phyloP scores from a whole-genome alignment of 805 yeast species.

The Saccharomycopsis sp. region DNA sequence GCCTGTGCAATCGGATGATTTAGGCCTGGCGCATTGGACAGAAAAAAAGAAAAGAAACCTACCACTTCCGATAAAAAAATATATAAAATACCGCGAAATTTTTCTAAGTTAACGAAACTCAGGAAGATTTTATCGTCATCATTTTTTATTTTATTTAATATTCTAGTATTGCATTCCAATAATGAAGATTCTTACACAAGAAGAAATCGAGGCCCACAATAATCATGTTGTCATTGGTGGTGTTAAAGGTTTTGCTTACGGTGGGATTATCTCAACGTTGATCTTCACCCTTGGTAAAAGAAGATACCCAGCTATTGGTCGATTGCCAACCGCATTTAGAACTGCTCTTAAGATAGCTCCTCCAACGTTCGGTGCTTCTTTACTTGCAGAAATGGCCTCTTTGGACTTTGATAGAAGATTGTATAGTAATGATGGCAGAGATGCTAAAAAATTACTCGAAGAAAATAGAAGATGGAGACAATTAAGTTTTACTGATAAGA shows the following conservation, averaged over 20 bases:
- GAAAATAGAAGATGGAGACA: constrained; percentile 46
- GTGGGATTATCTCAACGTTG: constrained; percentile 49
- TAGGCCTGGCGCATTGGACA: no score
- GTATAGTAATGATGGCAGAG: constrained; percentile 42
- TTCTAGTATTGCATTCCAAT: no score
- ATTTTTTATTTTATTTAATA: no score
- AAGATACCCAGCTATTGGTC: constrained; percentile 37
- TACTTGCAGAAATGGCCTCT: constrained; percentile 68
- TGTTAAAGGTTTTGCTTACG: constrained; percentile 49
- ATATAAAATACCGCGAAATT: no score
- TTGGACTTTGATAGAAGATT: constrained; percentile 52
- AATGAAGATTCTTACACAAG: constrained; percentile 63
- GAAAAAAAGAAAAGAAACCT: no score
- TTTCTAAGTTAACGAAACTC: no score
- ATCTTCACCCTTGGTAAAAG: constrained; percentile 45
- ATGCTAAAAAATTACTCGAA: constrained; percentile 34
- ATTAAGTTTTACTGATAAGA: constrained; percentile 42
- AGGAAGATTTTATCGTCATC: no score
- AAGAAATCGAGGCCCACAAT: constrained; percentile 61
- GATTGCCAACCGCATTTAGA: constrained; percentile 47
- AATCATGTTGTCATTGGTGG: constrained; percentile 56
- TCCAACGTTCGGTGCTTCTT: constrained; percentile 52
- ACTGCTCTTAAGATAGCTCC: constrained; percentile 67
- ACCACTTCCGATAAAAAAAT: no score
- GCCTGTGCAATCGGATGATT: no score